Base-by-base conservation (phyloP, 331 rosid species). In the Phaseolus coccineus region DNA sequence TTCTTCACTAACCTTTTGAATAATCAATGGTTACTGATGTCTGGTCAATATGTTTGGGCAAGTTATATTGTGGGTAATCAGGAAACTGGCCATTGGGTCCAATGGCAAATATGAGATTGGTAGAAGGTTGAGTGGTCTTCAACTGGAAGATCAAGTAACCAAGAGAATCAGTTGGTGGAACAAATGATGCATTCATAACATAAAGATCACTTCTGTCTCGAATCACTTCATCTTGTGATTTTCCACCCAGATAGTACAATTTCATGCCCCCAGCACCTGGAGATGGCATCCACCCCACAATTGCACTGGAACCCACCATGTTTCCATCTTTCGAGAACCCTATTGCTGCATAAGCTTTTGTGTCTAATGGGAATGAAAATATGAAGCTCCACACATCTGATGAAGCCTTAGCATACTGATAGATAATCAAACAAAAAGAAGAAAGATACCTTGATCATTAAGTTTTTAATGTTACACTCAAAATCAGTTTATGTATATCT, bases 221-320 rank as follows among this genome's bases (percentile, higher is more conserved):
- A 8, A 3, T n/a, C 9, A 78, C 80, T 0, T 78, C 16, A 2
- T 40, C 4, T 15, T 11, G 16, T 8, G 73, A 57, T 25, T 1
- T 56, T 37, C 83, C 86, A 5, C 47, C 61, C 0, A 83, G 22
- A 66, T 44, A 64, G 22, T 77, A 82, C 37, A 0, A 27, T 53
- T 71, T 40, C 61, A 71, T n/a, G 0, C 69, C 56, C 0, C 56
- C 56, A 1, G n/a, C 35, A 7, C 69, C 81, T 8, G 58, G 42
- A 0, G 67, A 50, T 10, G 9, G 15, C 55, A 44, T 22, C 85
- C 85, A 82, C 79, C 56, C 82, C 24, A 64, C 76, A 8, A 71
- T 7, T 24, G 86, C 83, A 2, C 40, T 24, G 1, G 86, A 82
- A 47, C 71, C 82, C 55, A 71, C 80, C 86, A 82, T 82, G 53